Conservation (phyloP, 2,329 filamentous ascomycete genomes). For the Gaeumannomyces sp. region DNA sequence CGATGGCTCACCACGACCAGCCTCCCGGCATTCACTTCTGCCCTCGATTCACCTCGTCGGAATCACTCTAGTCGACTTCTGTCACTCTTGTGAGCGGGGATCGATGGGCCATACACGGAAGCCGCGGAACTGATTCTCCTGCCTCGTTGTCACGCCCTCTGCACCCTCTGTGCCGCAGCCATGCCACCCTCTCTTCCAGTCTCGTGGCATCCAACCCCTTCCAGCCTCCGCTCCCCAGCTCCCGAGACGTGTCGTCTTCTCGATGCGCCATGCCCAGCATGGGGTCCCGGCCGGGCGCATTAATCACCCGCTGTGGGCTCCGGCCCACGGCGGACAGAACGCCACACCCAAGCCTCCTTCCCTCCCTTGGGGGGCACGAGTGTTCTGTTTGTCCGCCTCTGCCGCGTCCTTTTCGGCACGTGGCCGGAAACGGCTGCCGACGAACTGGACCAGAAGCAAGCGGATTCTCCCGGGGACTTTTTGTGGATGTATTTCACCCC, state of each 20-base stretch:
- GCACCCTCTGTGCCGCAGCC: constrained; percentile 29
- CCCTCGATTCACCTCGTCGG: constrained; percentile 34
- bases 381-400: constrained; percentile 1
- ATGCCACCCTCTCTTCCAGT: constrained; percentile 13
- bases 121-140: constrained; percentile 26
- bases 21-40: constrained; percentile 25
- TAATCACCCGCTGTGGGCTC: constrained; percentile 40
- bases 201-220: constrained; percentile 18
- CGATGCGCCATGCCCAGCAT: constrained; percentile 37
- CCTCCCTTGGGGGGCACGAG: neutral
- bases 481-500: constrained; percentile 94
- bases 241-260: constrained; percentile 21
- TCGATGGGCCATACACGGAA: constrained; percentile 41
- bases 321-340: constrained; percentile 37
- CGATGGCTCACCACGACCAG: constrained; percentile 44
- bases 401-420: neutral
- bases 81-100: constrained; percentile 30
- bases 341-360: constrained; percentile 31
- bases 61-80: constrained; percentile 27
- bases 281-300: constrained; percentile 52
- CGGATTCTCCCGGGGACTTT: constrained; percentile 40
- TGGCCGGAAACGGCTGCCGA: neutral
- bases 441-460: neutral
- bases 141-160: constrained; percentile 37
- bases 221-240: constrained; percentile 22